phyloP scores from a whole-genome alignment of 805 yeast species.

The Spathaspora hagerdaliae region DNA sequence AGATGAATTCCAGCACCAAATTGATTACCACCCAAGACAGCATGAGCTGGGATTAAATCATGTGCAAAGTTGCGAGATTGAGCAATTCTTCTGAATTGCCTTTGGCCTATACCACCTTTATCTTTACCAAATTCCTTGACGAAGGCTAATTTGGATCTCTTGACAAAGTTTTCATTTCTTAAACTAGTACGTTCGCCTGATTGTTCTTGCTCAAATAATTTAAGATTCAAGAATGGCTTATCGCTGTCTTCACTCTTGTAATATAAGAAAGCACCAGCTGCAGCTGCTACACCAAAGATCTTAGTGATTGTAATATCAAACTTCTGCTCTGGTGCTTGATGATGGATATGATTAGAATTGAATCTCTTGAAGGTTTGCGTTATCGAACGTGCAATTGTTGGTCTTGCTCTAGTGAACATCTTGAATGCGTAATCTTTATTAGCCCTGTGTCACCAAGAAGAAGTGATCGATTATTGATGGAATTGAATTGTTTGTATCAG shows the following conservation, averaged over 20 bases:
- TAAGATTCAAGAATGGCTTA: conserved; percentile 35
- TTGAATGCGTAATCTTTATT: background rate
- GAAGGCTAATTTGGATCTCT: conserved; percentile 39
- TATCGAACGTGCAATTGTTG: conserved; percentile 4
- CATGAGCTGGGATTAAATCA: conserved; percentile 36
- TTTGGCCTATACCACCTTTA: conserved; percentile 44
- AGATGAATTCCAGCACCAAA: conserved; percentile 44
- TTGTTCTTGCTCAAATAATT: conserved; percentile 30
- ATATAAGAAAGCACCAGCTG: conserved; percentile 33
- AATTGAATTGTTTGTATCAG: too few species aligned
- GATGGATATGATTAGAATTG: conserved; percentile 14
- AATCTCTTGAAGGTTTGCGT: conserved; percentile 14
- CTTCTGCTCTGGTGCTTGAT: conserved; percentile 13
- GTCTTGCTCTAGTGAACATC: conserved; percentile 11
- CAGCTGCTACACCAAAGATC: conserved; percentile 38
- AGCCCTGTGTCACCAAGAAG: background rate
- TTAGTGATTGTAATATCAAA: conserved; percentile 37
- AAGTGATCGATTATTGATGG: background rate
- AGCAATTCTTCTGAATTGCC: conserved; percentile 23
- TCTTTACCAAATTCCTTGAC: conserved; percentile 39
- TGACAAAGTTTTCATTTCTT: conserved; percentile 34
- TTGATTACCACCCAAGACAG: conserved; percentile 38
- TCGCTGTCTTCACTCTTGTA: conserved; percentile 28
- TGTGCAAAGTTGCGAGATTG: conserved; percentile 18
- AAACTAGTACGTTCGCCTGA: conserved; percentile 26